Evolutionary conservation across 768 basidiomycete genomes (phyloP), one percentile per base, ranked within the genome.

Genomic region (Filobasidium floriforme): DNA sequence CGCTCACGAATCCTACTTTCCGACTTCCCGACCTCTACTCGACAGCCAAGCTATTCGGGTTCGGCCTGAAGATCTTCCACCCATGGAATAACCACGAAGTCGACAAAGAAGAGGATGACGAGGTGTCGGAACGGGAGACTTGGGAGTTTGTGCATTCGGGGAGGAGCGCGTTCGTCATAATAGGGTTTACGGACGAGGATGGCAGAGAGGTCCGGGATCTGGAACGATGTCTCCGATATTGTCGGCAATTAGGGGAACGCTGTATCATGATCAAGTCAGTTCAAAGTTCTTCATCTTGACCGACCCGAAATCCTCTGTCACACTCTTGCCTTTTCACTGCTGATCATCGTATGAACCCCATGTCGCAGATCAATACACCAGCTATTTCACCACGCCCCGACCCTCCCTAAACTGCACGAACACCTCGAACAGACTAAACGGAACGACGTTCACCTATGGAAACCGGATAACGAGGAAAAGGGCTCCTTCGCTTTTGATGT

Each of bases 261-360:
- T 89, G 90, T 71, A 86, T 94, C 52, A 76, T 93, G 60, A 83
- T 98, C 74, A 92, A 88, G 92, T 92, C 67, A 63, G 85, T 78
- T 41, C n/a, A n/a, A 60, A 18, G 2, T 41, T 18, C 32, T 37
- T 37, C 32, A 37, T n/a, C n/a, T n/a, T n/a, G n/a, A n/a, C n/a
- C n/a, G n/a, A n/a, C n/a, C n/a, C n/a, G n/a, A n/a, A n/a, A n/a
- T n/a, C n/a, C n/a, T n/a, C n/a, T n/a, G n/a, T n/a, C n/a, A n/a
- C n/a, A n/a, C n/a, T n/a, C n/a, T n/a, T n/a, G n/a, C n/a, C n/a
- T n/a, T n/a, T n/a, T n/a, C n/a, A n/a, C n/a, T n/a, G n/a, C n/a
- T n/a, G n/a, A n/a, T n/a, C n/a, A n/a, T 15, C 18, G 40, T 18
- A 7, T 11, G 7, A 24, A 49, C 14, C 22, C 49, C 19, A 9